These are phyloP conservation scores for Pseudocercospora pini-densiflorae DNA, from an alignment of 2,329 filamentous ascomycete genomes.

Conservation along the genomic window DNA sequence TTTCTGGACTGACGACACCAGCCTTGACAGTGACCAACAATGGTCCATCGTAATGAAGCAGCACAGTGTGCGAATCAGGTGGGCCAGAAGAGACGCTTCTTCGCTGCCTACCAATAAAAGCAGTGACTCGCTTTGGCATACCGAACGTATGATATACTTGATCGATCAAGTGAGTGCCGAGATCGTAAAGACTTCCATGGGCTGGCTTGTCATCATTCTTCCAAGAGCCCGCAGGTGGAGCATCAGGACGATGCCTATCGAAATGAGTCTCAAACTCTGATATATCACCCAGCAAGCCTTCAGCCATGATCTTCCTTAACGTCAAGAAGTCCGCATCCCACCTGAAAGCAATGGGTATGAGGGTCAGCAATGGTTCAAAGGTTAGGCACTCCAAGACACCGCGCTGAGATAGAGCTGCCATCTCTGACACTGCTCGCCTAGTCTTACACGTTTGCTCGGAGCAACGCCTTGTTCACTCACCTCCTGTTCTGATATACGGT, in stretches of 20 bases:
- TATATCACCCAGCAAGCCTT: constrained; percentile 68
- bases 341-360: too few relatives aligned
- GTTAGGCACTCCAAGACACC: too few relatives aligned
- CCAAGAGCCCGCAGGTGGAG: constrained; percentile 59
- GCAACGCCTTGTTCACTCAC: too few relatives aligned
- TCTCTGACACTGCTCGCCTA: too few relatives aligned
- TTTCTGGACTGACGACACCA: constrained; percentile 70
- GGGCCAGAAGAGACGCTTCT: constrained; percentile 58
- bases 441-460: too few relatives aligned
- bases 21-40: constrained; percentile 72
- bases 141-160: constrained; percentile 75
- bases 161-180: constrained; percentile 77
- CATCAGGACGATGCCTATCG: constrained; percentile 70
- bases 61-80: constrained; percentile 61
- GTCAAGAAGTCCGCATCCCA: constrained; percentile 81
- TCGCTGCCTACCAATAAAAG: constrained; percentile 69
- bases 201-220: constrained; percentile 69
- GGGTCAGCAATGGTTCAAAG: too few relatives aligned
- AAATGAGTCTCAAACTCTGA: constrained; percentile 82
- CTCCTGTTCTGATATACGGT: constrained; percentile 64
- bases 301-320: constrained; percentile 64
- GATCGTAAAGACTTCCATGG: constrained; percentile 72
- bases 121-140: constrained; percentile 68
- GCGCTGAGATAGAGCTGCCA: too few relatives aligned
- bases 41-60: constrained; percentile 68